Evolutionary conservation across 805 yeast genomes (phyloP).

Genomic region (Metschnikowia chrysomelidarum): DNA sequence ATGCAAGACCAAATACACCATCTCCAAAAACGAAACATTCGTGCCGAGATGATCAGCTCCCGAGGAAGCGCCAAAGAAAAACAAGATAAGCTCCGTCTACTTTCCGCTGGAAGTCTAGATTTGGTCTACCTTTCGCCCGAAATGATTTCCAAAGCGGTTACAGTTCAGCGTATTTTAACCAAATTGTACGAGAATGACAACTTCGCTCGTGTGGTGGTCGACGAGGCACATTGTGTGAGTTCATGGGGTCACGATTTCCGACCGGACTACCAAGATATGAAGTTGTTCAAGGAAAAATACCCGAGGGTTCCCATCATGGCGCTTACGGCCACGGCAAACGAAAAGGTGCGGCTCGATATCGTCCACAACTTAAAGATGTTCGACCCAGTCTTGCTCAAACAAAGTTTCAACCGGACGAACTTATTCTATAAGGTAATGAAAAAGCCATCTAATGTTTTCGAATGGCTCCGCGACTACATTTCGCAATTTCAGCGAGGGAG

Average conservation of each 20-base stretch:
- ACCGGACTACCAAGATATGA: slow-evolving; percentile 87
- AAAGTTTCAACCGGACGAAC: slow-evolving; percentile 89
- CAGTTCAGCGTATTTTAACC: slow-evolving; percentile 62
- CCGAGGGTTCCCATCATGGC: slow-evolving; percentile 93
- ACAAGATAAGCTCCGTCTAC: slow-evolving; percentile 55
- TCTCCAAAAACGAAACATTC: slow-evolving; percentile 59
- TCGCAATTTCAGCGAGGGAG: slow-evolving; percentile 47
- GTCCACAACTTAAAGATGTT: slow-evolving; percentile 68
- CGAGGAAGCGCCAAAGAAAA: slow-evolving; percentile 64
- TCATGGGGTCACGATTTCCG: slow-evolving; percentile 99
- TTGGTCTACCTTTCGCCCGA: slow-evolving; percentile 91
- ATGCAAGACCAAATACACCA: slow-evolving; percentile 98
- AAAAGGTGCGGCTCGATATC: slow-evolving; percentile 83
- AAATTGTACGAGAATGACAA: slow-evolving; percentile 51
- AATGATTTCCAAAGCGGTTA: slow-evolving; percentile 76
- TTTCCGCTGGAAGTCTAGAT: slow-evolving; percentile 65
- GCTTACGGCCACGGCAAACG: slow-evolving; percentile 94
- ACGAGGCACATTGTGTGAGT: slow-evolving; percentile 97
- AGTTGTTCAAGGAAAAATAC: slow-evolving; percentile 65
- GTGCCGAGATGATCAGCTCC: slow-evolving; percentile 88
- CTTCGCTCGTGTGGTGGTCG: slow-evolving; percentile 87
- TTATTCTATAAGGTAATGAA: slow-evolving; percentile 72
- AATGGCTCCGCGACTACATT: slow-evolving; percentile 60
- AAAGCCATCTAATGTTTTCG: slow-evolving; percentile 56
- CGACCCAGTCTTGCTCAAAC: slow-evolving; percentile 67